Conservation (phyloP, 495 filamentous ascomycete species). For the Penicillium diatomitis region DNA sequence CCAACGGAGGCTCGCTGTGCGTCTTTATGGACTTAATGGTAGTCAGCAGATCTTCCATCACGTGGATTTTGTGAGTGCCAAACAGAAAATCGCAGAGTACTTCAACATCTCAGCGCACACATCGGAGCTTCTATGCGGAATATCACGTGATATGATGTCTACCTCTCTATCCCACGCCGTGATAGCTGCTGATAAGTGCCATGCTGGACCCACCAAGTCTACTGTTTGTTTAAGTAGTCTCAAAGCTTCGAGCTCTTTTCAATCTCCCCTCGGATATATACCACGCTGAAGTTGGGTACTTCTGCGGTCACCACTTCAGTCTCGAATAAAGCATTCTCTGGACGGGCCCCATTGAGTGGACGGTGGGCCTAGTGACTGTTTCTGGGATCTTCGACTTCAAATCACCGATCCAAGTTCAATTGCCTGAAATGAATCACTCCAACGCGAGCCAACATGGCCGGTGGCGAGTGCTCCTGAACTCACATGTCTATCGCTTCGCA, state of each 20-base stretch:
- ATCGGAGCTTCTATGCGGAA: slow-evolving; percentile 23
- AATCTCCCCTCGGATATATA: no score
- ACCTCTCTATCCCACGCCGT: slow-evolving; percentile 7
- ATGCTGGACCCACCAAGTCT: no score
- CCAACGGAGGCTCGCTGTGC: slow-evolving; percentile 13
- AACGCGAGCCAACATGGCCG: slow-evolving; percentile 14
- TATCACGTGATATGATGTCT: slow-evolving; percentile 22
- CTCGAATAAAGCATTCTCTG: no score
- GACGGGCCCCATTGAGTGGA: no score
- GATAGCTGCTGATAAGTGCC: background rate
- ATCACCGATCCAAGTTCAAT: background rate
- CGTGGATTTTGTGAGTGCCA: slow-evolving; percentile 1
- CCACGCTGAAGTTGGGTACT: no score
- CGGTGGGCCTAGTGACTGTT: no score
- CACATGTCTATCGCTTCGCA: background rate
- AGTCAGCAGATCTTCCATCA: slow-evolving; percentile 37
- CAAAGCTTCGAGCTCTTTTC: no score
- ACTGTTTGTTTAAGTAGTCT: no score
- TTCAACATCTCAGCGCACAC: slow-evolving; percentile 1
- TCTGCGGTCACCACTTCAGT: no score
- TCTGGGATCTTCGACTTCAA: no score
- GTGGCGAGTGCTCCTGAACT: slow-evolving; percentile 3
- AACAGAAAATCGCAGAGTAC: background rate
- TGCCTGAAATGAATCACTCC: slow-evolving; percentile 8
- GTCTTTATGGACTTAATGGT: slow-evolving; percentile 31